A percentile compares a stretch with the other conserved stretches of the same genome.
Conservation (phyloP, 495 filamentous ascomycete species). For the Chaetomidium leptoderma region DNA sequence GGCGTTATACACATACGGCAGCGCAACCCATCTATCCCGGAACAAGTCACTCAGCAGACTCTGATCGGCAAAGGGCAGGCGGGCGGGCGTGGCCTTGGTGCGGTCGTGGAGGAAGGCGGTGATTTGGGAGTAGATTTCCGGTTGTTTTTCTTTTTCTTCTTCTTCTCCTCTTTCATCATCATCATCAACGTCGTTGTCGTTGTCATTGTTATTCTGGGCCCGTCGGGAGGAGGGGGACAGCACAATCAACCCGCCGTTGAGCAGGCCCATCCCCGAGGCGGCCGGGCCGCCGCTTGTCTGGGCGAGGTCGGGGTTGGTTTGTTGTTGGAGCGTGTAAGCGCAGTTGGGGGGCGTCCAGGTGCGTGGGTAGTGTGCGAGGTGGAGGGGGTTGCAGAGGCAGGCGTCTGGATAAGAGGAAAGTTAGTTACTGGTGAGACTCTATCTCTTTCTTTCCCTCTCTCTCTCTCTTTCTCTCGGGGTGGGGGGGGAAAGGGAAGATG, state of each 20-base stretch:
- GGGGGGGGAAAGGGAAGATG: too few relatives aligned
- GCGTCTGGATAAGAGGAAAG: constrained; percentile 72
- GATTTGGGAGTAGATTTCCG: not conserved
- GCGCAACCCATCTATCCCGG: constrained; percentile 60
- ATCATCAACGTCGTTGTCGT: too few relatives aligned
- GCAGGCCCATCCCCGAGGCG: constrained; percentile 58
- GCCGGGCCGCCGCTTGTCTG: not conserved
- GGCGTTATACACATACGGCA: constrained; percentile 80
- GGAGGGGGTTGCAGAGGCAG: constrained; percentile 76
- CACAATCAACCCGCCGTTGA: constrained; percentile 72
- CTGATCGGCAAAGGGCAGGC: constrained; percentile 75
- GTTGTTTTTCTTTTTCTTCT: too few relatives aligned
- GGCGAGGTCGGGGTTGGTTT: not conserved
- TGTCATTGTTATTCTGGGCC: too few relatives aligned
- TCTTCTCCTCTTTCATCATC: not conserved
- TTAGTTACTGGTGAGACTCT: not conserved
- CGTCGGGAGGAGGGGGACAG: constrained; percentile 59
- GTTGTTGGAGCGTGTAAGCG: constrained; percentile 68
- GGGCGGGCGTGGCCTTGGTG: constrained; percentile 22
- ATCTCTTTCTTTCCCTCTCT: too few relatives aligned
- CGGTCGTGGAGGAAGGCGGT: not conserved
- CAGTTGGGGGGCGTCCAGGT: constrained; percentile 72
- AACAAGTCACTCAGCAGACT: constrained; percentile 65
- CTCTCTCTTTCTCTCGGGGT: too few relatives aligned
- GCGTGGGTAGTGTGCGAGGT: constrained; percentile 68